Percentiles rank a stretch among this genome's conserved stretches.
phyloP scores from a whole-genome alignment of 1,284 basidiomycete genomes.

The Trichosporon ovoides region DNA sequence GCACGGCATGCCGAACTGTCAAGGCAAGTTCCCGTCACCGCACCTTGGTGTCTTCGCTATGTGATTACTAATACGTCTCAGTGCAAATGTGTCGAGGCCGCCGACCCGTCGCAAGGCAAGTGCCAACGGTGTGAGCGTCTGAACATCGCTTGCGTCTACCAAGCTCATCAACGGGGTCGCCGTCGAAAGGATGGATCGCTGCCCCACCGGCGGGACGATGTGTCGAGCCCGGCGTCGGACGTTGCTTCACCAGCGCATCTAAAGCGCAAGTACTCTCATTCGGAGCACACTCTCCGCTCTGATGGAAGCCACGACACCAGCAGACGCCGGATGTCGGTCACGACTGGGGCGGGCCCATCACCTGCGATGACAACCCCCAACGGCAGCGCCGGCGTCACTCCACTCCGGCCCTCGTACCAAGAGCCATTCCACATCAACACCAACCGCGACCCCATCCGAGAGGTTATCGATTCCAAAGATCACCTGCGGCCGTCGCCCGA shows the following conservation, averaged over 20 bases:
- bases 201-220: background rate
- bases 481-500: slow-evolving; percentile 1
- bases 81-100: slow-evolving; percentile 22
- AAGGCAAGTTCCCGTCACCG: slow-evolving; percentile 8
- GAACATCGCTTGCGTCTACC: slow-evolving; percentile 18
- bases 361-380: background rate
- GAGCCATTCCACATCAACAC: background rate
- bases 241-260: background rate
- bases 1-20: slow-evolving; percentile 16
- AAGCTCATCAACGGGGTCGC: slow-evolving; percentile 22
- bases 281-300: background rate
- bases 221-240: background rate
- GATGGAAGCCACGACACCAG: background rate
- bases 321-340: background rate
- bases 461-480: slow-evolving; percentile 3
- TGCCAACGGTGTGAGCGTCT: slow-evolving; percentile 22
- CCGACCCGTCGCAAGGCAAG: slow-evolving; percentile 7
- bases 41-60: background rate
- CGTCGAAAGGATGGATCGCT: slow-evolving; percentile 13
- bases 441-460: background rate
- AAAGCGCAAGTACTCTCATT: background rate
- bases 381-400: background rate
- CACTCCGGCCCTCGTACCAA: background rate
- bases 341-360: background rate
- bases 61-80: background rate